These are phyloP conservation scores for Lippia alba DNA, from an alignment of 305 asterid genomes.

Conservation along the genomic window DNA sequence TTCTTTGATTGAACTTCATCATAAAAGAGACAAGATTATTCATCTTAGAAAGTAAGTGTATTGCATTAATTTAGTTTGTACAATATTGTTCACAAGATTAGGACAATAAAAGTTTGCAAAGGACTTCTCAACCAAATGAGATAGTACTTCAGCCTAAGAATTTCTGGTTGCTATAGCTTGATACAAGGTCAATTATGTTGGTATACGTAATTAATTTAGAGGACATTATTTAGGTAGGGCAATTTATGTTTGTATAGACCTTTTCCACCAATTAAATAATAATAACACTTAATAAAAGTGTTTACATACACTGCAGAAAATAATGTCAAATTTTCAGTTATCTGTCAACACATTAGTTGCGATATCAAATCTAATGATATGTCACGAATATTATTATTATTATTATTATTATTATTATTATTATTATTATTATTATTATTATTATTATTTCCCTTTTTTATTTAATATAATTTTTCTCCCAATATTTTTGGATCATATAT, in stretches of 20 bases:
- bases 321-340: constrained; percentile 28
- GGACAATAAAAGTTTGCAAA: no score
- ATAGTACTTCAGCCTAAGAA: no score
- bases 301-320: constrained; percentile 24
- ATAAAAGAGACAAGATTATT: not conserved
- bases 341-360: constrained; percentile 22
- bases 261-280: constrained; percentile 31
- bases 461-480: constrained; percentile 7
- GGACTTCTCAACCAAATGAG: not conserved
- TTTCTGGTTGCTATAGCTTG: not conserved
- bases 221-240: constrained; percentile 9
- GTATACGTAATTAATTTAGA: constrained; percentile 8
- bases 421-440: not conserved
- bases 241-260: not conserved
- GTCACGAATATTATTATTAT: not conserved
- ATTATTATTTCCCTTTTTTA: not conserved
- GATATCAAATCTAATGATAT: not conserved
- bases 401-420: not conserved
- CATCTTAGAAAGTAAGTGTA: not conserved
- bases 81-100: no score
- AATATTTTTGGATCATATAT: not conserved
- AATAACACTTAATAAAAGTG: constrained; percentile 32
- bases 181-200: constrained; percentile 25
- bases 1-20: not conserved
- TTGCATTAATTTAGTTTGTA: no score